A percentile compares a stretch with the other conserved stretches of the same genome.
These are phyloP conservation scores for Globisporangium acanthophoron DNA, from an alignment of 352 stramenopile genomes.

Conservation along the genomic window DNA sequence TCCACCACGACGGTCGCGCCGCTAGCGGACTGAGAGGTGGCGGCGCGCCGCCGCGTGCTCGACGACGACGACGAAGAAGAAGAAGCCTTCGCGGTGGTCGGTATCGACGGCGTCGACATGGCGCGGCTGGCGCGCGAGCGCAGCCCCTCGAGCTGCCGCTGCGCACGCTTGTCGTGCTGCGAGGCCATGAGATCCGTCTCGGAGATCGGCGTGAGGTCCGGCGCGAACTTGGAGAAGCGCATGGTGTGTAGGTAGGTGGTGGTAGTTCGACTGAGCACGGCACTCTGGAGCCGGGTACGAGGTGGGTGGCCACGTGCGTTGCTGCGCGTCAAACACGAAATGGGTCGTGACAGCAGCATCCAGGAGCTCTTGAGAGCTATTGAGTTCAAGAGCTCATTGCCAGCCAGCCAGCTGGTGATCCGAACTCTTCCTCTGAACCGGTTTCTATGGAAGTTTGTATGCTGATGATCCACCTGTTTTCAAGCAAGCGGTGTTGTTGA, in stretches of 20 bases:
- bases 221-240: constrained; percentile 44
- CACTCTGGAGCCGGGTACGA: too few relatives aligned
- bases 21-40: not conserved
- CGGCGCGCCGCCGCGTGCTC: constrained; percentile 5
- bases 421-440: too few relatives aligned
- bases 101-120: constrained; percentile 5
- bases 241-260: constrained; percentile 5
- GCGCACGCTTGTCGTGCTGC: constrained; percentile 5
- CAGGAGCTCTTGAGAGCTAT: not conserved
- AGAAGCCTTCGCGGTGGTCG: too few relatives aligned
- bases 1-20: constrained; percentile 10
- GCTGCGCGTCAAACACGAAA: not conserved
- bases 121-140: constrained; percentile 9
- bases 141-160: constrained; percentile 12
- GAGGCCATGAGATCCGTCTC: constrained; percentile 44
- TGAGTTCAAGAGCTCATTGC: too few relatives aligned
- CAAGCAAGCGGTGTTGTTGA: too few relatives aligned
- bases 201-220: constrained; percentile 51
- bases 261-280: not conserved
- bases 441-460: too few relatives aligned
- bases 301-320: not conserved
- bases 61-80: not conserved
- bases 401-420: too few relatives aligned
- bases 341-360: not conserved
- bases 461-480: too few relatives aligned